Base-by-base conservation (phyloP, 2,329 filamentous ascomycete species). In the Diaporthe capsici region DNA sequence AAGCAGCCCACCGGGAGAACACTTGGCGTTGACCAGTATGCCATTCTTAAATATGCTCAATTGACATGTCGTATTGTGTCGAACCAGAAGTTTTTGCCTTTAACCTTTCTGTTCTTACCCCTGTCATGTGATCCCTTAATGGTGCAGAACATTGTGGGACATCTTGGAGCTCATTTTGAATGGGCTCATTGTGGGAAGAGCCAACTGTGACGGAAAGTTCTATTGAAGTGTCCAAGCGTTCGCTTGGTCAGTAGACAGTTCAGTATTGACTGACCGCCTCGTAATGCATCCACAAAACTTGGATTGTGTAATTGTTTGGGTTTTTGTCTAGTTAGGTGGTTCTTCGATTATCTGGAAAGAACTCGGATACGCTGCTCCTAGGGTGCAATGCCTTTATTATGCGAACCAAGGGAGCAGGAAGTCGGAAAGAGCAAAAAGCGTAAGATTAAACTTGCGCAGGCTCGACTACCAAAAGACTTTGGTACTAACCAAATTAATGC, bases 161-260 rank as follows among this genome's bases (percentile, higher is more conserved):
- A 51, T 1, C 4, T 7, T 12, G 63, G 22, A 12, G 44, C 63
- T 68, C 63, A 51, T 68, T 51, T 68, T n/a, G 44, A 53, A 39
- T 53, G 47, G 65, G 65, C 47, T 28, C 65, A 68, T 37, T 28
- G 7, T 53, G 65, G 65, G 37, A 53, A 53, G 47, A 51, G 63
- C 44, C 39, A 20, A 17, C 28, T 7, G 42, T 13, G 17, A 49
- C 4, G 10, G 13, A 7, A 9, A 53, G 65, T 42, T 5, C 8
- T 17, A 17, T 28, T 20, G 22, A 20, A 39, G 17, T 37, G 31
- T 3, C 22, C 20, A 12, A 53, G 22, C 22, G 13, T 39, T 68
- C 22, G 22, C 28, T 31, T 20, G 10, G 8, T 8, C 6, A 37
- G 25, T 39, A 9, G 2, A 34, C 31, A 68, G 20, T 9, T 5